These are phyloP conservation scores for Fusarium sambucinum DNA, from an alignment of 2,329 filamentous ascomycete genomes.

Conservation along the genomic window DNA sequence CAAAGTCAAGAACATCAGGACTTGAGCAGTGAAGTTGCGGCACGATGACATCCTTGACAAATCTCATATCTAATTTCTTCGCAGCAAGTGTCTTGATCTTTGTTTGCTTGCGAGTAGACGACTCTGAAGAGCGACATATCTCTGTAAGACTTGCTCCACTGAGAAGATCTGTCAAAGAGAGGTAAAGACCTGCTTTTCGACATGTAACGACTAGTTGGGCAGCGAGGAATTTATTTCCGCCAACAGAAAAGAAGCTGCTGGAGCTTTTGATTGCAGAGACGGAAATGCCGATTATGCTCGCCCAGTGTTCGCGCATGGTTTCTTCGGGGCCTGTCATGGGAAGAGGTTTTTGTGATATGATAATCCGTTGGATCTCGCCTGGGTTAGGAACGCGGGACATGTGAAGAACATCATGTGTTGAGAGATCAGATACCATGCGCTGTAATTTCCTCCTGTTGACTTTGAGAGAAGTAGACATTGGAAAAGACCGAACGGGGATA, in stretches of 20 bases:
- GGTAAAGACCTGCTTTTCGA: constrained; percentile 56
- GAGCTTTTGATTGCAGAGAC: constrained; percentile 56
- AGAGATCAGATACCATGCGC: constrained; percentile 58
- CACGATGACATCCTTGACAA: constrained; percentile 57
- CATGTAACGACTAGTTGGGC: constrained; percentile 60
- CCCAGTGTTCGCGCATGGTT: constrained; percentile 62
- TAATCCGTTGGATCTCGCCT: constrained; percentile 52
- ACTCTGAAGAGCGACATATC: constrained; percentile 55
- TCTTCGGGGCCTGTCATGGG: constrained; percentile 63
- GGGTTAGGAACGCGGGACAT: constrained; percentile 56
- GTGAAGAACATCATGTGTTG: constrained; percentile 58
- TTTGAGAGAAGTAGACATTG: constrained; percentile 63
- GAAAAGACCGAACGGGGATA: constrained; percentile 62
- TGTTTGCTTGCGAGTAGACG: constrained; percentile 3
- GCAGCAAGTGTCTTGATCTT: constrained; percentile 3
- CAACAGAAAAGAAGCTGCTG: constrained; percentile 61
- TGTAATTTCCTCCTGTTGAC: constrained; percentile 63
- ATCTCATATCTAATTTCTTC: constrained; percentile 48
- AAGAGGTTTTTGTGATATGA: constrained; percentile 56
- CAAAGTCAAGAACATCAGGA: constrained; percentile 60
- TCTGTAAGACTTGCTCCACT: constrained; percentile 58
- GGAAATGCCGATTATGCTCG: constrained; percentile 56
- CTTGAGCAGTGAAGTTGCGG: constrained; percentile 58
- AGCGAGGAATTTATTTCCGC: constrained; percentile 61
- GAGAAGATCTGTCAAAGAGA: constrained; percentile 60